These are phyloP conservation scores for Ophiostoma sp. DNA, from an alignment of 2,329 filamentous ascomycete genomes.

Conservation along the genomic window DNA sequence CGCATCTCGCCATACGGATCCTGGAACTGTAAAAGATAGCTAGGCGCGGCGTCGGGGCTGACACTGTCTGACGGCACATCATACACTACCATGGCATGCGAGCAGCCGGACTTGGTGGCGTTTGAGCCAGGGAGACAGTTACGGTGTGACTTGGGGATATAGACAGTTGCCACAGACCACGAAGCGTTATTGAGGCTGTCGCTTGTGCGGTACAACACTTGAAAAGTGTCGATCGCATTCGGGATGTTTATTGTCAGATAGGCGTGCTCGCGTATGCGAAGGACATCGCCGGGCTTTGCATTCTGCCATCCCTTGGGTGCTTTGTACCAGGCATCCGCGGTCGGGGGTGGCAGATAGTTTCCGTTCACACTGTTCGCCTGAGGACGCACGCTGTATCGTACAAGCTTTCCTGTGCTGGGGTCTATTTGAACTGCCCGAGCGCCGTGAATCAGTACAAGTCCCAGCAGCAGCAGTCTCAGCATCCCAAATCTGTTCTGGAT, in stretches of 20 bases:
- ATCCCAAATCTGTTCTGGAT: neutral
- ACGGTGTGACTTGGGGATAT: neutral
- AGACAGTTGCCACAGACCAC: neutral
- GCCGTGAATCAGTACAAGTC: neutral
- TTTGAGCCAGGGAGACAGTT: neutral
- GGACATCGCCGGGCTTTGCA: conserved; percentile 1
- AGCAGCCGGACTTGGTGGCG: neutral
- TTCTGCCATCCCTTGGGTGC: neutral
- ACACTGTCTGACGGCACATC: conserved; percentile 39
- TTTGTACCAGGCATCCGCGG: neutral
- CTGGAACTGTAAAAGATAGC: conserved; percentile 29
- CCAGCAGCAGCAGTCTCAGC: neutral
- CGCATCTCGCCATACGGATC: conserved; percentile 32
- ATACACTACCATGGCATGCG: conserved; percentile 27
- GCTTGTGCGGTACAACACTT: conserved; percentile 1
- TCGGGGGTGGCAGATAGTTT: neutral
- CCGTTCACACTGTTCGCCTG: neutral
- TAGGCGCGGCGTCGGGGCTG: conserved; percentile 36
- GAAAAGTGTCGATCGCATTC: neutral
- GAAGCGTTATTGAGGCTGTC: neutral
- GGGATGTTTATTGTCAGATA: neutral
- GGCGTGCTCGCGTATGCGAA: neutral
- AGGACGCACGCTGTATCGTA: neutral
- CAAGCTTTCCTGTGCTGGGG: neutral
- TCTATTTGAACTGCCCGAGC: neutral